These are phyloP conservation scores for Glycyrrhiza uralensis DNA, from an alignment of 306 rosid genomes.

Conservation along the genomic window DNA sequence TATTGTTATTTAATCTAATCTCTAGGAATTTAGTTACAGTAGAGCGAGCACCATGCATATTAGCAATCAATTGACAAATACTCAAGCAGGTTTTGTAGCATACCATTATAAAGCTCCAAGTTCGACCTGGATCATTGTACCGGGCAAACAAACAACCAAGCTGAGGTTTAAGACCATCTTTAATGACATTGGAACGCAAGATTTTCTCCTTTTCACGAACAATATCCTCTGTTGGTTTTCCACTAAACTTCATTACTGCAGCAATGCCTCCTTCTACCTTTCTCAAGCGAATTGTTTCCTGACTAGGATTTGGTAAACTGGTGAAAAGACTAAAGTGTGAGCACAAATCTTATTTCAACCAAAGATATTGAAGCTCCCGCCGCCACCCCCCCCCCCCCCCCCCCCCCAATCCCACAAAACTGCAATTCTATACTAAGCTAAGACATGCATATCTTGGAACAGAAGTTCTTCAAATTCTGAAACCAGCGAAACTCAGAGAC, in stretches of 20 bases:
- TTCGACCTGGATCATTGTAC: slow-evolving; percentile 92
- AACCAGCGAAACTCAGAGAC: neutral
- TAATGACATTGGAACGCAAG: slow-evolving; percentile 47
- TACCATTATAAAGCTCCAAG: slow-evolving; percentile 76
- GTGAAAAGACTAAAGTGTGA: slow-evolving; percentile 6
- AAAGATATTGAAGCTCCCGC: neutral
- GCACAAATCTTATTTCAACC: neutral
- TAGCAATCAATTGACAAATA: neutral
- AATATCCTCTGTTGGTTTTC: slow-evolving; percentile 57
- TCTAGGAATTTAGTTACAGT: neutral
- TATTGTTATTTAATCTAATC: neutral
- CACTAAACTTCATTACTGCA: slow-evolving; percentile 81
- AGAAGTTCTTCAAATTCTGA: neutral
- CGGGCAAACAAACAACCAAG: slow-evolving; percentile 86
- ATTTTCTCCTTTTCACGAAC: slow-evolving; percentile 55
- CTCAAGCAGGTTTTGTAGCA: slow-evolving; percentile 4
- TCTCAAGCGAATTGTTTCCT: slow-evolving; percentile 63
- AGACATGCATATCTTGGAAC: neutral
- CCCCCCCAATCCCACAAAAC: neutral
- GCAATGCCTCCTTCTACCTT: slow-evolving; percentile 70
- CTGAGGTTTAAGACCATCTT: slow-evolving; percentile 68
- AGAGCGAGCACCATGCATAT: neutral
- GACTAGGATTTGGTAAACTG: slow-evolving; percentile 86
- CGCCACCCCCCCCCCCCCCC: too few species aligned
- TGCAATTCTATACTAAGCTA: neutral